These are phyloP conservation scores for Testicularia cyperi DNA, from an alignment of 1,284 basidiomycete genomes.

Conservation along the genomic window DNA sequence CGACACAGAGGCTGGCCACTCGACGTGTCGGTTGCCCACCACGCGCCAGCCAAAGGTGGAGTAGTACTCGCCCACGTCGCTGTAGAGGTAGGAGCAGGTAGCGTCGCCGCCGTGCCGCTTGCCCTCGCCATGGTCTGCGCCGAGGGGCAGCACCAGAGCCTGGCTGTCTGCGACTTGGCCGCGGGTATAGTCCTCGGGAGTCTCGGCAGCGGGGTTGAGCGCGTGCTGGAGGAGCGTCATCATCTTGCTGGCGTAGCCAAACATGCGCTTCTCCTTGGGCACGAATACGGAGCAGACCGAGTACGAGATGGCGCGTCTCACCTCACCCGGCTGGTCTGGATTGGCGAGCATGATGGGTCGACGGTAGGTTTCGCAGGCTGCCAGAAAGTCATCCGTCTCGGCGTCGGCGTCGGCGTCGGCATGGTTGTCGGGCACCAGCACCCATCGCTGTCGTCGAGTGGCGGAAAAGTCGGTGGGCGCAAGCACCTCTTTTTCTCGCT, in stretches of 20 bases:
- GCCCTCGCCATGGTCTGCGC: constrained; percentile 50
- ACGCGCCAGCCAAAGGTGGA: constrained; percentile 61
- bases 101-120: constrained; percentile 57
- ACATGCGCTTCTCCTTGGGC: constrained; percentile 62
- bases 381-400: constrained; percentile 21
- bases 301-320: constrained; percentile 16
- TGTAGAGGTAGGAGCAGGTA: constrained; percentile 68
- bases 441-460: constrained; percentile 17
- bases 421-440: constrained; percentile 18
- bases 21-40: constrained; percentile 18
- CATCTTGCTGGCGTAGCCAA: constrained; percentile 66
- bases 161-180: background rate
- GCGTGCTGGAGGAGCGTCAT: constrained; percentile 66
- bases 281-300: constrained; percentile 63
- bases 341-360: constrained; percentile 16
- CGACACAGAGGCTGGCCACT: constrained; percentile 14
- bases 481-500: constrained; percentile 11
- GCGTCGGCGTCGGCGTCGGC: too few relatives aligned
- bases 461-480: constrained; percentile 12
- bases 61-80: constrained; percentile 70
- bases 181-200: background rate
- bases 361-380: constrained; percentile 28
- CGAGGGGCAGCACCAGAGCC: background rate
- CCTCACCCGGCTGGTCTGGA: constrained; percentile 3
- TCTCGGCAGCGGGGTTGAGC: constrained; percentile 38